These are phyloP conservation scores for Paxillus ammoniavirescens DNA, from an alignment of 768 basidiomycete species.

Conservation along the genomic window DNA sequence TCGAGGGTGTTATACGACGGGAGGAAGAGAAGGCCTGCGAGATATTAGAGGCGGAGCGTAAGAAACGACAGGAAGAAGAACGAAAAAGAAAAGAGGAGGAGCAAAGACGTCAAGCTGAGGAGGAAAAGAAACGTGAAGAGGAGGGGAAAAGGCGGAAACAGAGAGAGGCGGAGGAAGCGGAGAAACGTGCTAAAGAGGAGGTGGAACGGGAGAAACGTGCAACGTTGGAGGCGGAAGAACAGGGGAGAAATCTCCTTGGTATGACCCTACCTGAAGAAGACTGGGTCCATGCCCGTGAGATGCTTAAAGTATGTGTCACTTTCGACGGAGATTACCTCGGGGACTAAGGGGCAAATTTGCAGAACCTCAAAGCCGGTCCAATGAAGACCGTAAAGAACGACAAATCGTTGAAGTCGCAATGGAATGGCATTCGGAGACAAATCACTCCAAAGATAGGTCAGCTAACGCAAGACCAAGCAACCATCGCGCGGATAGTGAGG, in stretches of 20 bases:
- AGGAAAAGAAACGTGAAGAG: slow-evolving; percentile 39
- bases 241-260: slow-evolving; percentile 44
- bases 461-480: slow-evolving; percentile 64
- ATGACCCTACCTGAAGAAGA: slow-evolving; percentile 59
- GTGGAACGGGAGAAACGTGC: slow-evolving; percentile 35
- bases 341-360: slow-evolving; percentile 15
- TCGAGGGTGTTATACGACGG: slow-evolving; percentile 58
- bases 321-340: slow-evolving; percentile 18
- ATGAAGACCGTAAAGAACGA: slow-evolving; percentile 65
- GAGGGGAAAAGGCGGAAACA: slow-evolving; percentile 41
- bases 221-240: slow-evolving; percentile 36
- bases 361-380: slow-evolving; percentile 64
- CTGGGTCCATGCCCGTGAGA: slow-evolving; percentile 56
- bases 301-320: slow-evolving; percentile 47
- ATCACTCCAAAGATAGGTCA: slow-evolving; percentile 89
- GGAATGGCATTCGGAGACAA: slow-evolving; percentile 68
- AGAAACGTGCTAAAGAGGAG: slow-evolving; percentile 32
- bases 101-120: slow-evolving; percentile 41
- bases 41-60: slow-evolving; percentile 56
- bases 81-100: slow-evolving; percentile 48
- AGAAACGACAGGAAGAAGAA: slow-evolving; percentile 47
- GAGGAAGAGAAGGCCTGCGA: slow-evolving; percentile 61
- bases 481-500: slow-evolving; percentile 67
- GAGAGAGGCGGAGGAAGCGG: slow-evolving; percentile 31
- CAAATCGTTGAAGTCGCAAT: slow-evolving; percentile 52